Percentiles rank a stretch among this genome's conserved stretches.
phyloP scores from a whole-genome alignment of 805 yeast genomes.

The Barnettozyma vustinii region DNA sequence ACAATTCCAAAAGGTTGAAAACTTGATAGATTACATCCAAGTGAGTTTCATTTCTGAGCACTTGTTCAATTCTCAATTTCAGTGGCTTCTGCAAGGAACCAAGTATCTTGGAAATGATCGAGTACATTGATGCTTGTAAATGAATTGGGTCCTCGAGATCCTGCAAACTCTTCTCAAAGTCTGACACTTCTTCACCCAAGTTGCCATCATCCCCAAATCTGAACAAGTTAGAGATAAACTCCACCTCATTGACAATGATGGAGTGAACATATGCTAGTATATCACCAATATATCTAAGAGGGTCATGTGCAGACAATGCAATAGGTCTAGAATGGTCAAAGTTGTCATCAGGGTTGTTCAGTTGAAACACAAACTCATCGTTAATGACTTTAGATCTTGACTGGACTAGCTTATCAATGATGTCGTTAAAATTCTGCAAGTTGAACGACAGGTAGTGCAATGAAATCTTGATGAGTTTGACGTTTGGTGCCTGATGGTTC shows the following conservation, averaged over 20 bases:
- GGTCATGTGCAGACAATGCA: slow-evolving; percentile 67
- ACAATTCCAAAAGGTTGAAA: slow-evolving; percentile 59
- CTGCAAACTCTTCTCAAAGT: slow-evolving; percentile 28
- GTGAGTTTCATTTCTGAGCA: slow-evolving; percentile 59
- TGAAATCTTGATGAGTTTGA: slow-evolving; percentile 28
- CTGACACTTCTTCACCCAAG: slow-evolving; percentile 19
- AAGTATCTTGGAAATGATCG: slow-evolving; percentile 45
- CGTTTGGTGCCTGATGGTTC: slow-evolving; percentile 6
- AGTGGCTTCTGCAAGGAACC: slow-evolving; percentile 53
- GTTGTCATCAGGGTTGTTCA: slow-evolving; percentile 27
- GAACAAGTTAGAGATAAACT: slow-evolving; percentile 61
- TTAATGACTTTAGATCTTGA: slow-evolving; percentile 58
- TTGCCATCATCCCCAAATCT: slow-evolving; percentile 29
- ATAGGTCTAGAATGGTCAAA: slow-evolving; percentile 40
- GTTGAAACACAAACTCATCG: slow-evolving; percentile 63
- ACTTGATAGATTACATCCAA: slow-evolving; percentile 52
- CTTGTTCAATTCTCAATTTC: slow-evolving; percentile 60
- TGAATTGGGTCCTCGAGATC: slow-evolving; percentile 14
- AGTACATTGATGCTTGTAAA: slow-evolving; percentile 16
- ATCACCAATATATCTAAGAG: slow-evolving; percentile 79
- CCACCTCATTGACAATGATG: slow-evolving; percentile 81
- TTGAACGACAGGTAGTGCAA: slow-evolving; percentile 34
- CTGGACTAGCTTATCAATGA: slow-evolving; percentile 59
- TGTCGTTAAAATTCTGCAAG: slow-evolving; percentile 48
- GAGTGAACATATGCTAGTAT: slow-evolving; percentile 84